Conservation (phyloP, 768 basidiomycete genomes). For the Suillus variegatus region DNA sequence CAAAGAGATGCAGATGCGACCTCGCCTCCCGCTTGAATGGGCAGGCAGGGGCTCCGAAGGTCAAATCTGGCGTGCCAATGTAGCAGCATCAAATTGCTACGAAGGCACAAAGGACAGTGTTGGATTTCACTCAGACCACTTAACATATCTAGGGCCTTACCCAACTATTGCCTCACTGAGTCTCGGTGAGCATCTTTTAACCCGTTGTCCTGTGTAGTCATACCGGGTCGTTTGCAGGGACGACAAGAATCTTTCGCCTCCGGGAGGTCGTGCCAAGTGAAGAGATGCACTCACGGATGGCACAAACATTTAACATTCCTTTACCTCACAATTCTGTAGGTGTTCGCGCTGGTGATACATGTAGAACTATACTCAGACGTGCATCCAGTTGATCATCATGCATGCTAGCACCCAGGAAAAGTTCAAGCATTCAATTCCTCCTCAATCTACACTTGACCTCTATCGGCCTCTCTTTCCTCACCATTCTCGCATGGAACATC, state of each 20-base stretch:
- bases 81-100: constrained; percentile 85
- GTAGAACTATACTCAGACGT: constrained; percentile 1
- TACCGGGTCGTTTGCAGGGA: constrained; percentile 43
- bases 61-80: constrained; percentile 72
- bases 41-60: constrained; percentile 31
- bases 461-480: constrained; percentile 61
- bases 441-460: constrained; percentile 69
- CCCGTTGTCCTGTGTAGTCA: not conserved
- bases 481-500: constrained; percentile 18
- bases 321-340: constrained; percentile 77
- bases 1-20: constrained; percentile 61
- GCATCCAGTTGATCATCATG: constrained; percentile 74
- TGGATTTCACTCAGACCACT: constrained; percentile 79
- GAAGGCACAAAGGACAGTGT: constrained; percentile 81
- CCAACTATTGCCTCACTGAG: constrained; percentile 86
- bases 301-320: constrained; percentile 78
- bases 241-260: constrained; percentile 67
- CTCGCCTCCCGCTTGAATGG: constrained; percentile 72
- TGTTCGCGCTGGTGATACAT: constrained; percentile 9
- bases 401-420: constrained; percentile 82
- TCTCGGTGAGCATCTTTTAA: constrained; percentile 49
- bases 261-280: constrained; percentile 74
- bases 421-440: constrained; percentile 80
- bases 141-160: constrained; percentile 82
- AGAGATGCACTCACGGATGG: constrained; percentile 54